phyloP scores from a whole-genome alignment of 192 early-diverging fungal species.

The Coemansia sp. region DNA sequence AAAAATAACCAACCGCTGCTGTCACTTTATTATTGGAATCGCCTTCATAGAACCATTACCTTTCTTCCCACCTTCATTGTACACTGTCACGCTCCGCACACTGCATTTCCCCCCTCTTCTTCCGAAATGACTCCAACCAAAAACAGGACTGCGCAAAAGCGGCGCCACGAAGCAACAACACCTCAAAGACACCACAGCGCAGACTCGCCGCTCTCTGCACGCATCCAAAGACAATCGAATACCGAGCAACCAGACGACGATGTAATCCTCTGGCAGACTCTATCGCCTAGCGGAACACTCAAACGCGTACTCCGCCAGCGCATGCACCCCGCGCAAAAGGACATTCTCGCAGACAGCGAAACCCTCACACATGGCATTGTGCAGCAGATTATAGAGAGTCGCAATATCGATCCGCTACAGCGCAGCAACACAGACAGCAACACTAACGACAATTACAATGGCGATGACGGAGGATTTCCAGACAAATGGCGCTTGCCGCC shows the following conservation, averaged over 20 bases:
- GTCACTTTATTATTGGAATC: too few species aligned
- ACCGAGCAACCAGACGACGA: constrained; percentile 7
- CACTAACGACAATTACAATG: not conserved
- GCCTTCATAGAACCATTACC: too few species aligned
- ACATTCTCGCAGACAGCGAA: constrained; percentile 6
- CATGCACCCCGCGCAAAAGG: constrained; percentile 3
- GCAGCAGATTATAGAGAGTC: constrained; percentile 35
- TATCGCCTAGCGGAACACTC: constrained; percentile 44
- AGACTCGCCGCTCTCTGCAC: constrained; percentile 14
- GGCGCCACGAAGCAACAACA: constrained; percentile 16
- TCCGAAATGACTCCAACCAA: too few species aligned
- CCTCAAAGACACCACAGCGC: constrained; percentile 28
- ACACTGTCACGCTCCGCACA: too few species aligned
- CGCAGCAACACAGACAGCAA: too few species aligned
- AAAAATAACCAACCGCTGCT: too few species aligned
- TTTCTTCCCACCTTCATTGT: too few species aligned
- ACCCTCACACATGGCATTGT: constrained; percentile 28
- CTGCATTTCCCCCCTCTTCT: too few species aligned
- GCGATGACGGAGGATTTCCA: not conserved
- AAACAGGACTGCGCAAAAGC: constrained; percentile 10
- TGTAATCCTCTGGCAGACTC: constrained; percentile 40
- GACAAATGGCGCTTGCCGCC: constrained; percentile 1
- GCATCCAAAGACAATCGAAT: not conserved
- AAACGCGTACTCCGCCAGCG: constrained; percentile 31
- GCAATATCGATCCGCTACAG: too few species aligned